phyloP scores from a whole-genome alignment of 2,329 filamentous ascomycete genomes.

The Penicillium sumatraense region DNA sequence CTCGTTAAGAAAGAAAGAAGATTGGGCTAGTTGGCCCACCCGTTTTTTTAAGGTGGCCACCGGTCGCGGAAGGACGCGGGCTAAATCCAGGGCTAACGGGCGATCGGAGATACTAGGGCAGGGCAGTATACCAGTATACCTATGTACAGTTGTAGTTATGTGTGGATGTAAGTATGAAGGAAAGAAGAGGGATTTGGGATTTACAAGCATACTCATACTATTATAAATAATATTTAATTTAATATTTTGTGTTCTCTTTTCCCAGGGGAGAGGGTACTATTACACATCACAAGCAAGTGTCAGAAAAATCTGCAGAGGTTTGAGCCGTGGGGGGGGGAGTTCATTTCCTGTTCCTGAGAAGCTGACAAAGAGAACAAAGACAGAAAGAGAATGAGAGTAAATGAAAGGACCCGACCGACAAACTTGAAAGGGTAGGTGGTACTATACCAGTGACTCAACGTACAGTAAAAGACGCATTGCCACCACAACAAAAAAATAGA shows the following conservation, averaged over 20 bases:
- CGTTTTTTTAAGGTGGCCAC: constrained; percentile 11
- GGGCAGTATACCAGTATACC: constrained; percentile 8
- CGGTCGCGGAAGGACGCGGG: constrained; percentile 7
- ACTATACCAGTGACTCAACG: background rate
- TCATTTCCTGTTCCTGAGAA: constrained; percentile 1
- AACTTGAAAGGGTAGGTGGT: constrained; percentile 2
- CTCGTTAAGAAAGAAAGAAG: background rate
- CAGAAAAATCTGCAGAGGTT: background rate
- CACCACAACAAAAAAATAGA: background rate
- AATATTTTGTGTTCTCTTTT: too few relatives aligned
- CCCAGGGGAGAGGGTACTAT: too few relatives aligned
- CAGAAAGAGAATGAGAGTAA: background rate
- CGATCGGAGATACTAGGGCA: constrained; percentile 9
- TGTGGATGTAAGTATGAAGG: too few relatives aligned
- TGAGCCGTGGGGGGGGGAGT: background rate
- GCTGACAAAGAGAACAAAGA: too few relatives aligned
- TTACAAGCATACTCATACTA: background rate
- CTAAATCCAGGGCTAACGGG: constrained; percentile 8
- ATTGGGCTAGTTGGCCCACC: constrained; percentile 9
- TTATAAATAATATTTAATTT: too few relatives aligned
- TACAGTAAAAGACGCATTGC: too few relatives aligned
- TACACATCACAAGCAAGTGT: background rate
- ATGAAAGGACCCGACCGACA: background rate
- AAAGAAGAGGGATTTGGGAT: background rate
- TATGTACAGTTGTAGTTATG: too few relatives aligned